Conservation (phyloP, 2,329 filamentous ascomycete genomes). For the Alternaria postmessia region DNA sequence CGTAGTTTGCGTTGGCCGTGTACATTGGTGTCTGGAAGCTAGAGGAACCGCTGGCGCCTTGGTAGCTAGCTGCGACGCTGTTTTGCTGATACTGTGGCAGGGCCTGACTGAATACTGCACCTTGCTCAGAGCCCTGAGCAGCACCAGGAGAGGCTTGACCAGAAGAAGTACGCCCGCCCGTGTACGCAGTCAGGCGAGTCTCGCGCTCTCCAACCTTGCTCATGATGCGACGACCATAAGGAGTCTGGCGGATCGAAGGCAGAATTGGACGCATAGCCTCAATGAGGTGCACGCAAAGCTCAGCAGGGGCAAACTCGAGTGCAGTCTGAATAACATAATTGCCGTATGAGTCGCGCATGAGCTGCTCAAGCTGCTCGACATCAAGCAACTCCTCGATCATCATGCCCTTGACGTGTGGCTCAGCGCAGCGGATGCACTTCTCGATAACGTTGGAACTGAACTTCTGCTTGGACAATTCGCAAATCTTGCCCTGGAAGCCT, state of each 20-base stretch:
- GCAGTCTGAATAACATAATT: slow-evolving; percentile 99
- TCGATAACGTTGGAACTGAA: slow-evolving; percentile 99
- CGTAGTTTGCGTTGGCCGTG: slow-evolving; percentile 41
- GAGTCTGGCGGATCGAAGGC: slow-evolving; percentile 84
- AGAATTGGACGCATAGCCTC: slow-evolving; percentile 87
- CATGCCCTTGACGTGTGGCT: slow-evolving; percentile 75
- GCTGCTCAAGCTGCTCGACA: slow-evolving; percentile 80
- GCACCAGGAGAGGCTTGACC: slow-evolving; percentile 40
- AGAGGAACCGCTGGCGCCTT: slow-evolving; percentile 20
- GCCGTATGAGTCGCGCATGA: slow-evolving; percentile 90
- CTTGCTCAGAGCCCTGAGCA: slow-evolving; percentile 34
- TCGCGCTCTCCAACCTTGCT: slow-evolving; percentile 78
- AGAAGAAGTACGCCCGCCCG: slow-evolving; percentile 33
- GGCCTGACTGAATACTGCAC: slow-evolving; percentile 30
- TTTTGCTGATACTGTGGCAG: slow-evolving; percentile 12
- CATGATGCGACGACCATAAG: slow-evolving; percentile 92
- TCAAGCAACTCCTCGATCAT: slow-evolving; percentile 84
- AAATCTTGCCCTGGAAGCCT: slow-evolving; percentile 77
- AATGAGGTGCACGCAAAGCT: slow-evolving; percentile 66
- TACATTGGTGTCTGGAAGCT: slow-evolving; percentile 45
- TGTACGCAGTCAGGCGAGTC: slow-evolving; percentile 43
- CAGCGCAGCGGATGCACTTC: slow-evolving; percentile 85
- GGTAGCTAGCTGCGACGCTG: slow-evolving; percentile 26
- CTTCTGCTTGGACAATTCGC: slow-evolving; percentile 87
- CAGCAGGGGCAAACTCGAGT: slow-evolving; percentile 49